phyloP scores from a whole-genome alignment of 2,329 filamentous ascomycete genomes.

The Drechmeria coniospora region DNA sequence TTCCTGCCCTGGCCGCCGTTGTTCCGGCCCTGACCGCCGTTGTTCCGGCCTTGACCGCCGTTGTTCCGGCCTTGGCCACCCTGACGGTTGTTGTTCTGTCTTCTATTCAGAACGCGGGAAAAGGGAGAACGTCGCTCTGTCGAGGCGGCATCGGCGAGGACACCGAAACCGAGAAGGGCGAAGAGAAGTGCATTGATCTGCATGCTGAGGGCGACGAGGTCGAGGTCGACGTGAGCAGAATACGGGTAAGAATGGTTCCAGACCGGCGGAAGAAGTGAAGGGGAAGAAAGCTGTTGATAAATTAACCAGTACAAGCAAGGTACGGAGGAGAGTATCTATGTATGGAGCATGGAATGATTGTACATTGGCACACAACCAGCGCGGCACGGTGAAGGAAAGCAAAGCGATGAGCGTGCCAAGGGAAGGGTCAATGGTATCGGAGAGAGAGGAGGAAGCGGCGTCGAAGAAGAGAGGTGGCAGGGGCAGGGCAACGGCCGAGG shows the following conservation, averaged over 20 bases:
- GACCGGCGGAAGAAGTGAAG: slow-evolving; percentile 8
- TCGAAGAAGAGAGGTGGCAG: too few relatives aligned
- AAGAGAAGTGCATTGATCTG: slow-evolving; percentile 33
- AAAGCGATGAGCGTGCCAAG: slow-evolving; percentile 13
- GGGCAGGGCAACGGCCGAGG: too few relatives aligned
- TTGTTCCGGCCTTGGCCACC: slow-evolving; percentile 7
- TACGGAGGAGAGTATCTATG: slow-evolving; percentile 1
- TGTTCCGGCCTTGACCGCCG: slow-evolving; percentile 8
- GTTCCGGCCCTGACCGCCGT: slow-evolving; percentile 7
- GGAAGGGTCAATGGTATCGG: slow-evolving; percentile 12
- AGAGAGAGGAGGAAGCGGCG: slow-evolving; percentile 36
- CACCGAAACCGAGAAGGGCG: slow-evolving; percentile 26
- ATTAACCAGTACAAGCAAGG: too few relatives aligned
- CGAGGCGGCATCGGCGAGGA: slow-evolving; percentile 25
- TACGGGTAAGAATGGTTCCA: slow-evolving; percentile 8
- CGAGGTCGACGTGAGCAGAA: slow-evolving; percentile 8
- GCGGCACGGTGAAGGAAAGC: slow-evolving; percentile 9
- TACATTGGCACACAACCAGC: slow-evolving; percentile 10
- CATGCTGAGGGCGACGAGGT: slow-evolving; percentile 24
- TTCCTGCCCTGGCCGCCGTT: slow-evolving; percentile 7
- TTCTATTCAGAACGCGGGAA: slow-evolving; percentile 21
- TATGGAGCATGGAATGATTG: slow-evolving; percentile 15
- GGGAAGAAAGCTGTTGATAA: slow-evolving; percentile 10
- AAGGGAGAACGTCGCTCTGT: slow-evolving; percentile 22
- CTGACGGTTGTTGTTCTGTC: slow-evolving; percentile 18